Evolutionary conservation across 345 rosid species (phyloP), one percentile per base, ranked within the genome.

Genomic region (Angophora floribunda): DNA sequence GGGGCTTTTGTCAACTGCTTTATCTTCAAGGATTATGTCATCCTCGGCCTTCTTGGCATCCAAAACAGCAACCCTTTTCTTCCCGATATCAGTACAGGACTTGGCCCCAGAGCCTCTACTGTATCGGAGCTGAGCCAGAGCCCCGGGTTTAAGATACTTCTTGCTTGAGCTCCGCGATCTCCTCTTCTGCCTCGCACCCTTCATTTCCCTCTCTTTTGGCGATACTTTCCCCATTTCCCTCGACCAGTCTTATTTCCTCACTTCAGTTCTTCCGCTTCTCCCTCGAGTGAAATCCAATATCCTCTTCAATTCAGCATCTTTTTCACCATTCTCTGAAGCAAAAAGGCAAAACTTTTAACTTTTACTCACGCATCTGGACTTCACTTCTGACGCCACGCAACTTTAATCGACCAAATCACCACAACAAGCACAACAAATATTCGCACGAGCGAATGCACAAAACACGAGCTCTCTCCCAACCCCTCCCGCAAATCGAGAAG

Each of bases 61-160:
- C 52, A 92, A 88, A 5, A 94, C 92, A 88, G 93, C 96, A 53
- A 94, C 93, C 78, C 97, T 91, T 89, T 95, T 96, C 93, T 91
- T 96, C 89, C 95, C 99, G 47, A 93, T 90, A 92, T 95, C 99
- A 36, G 95, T 93, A 86, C 96, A 96, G 8, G 95, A 90, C 93
- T 95, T 97, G 45, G 92, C 90, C 59, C 92, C 87, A 0, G 96
- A 93, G 4, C 89, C 91, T 91, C 93, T 95, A 59, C 84, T 92
- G 88, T 93, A 93, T 13, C 94, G 93, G 86, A 95, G 92, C 93
- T 94, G 98, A 89, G 96, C 96, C n/a, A 97, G 93, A 30, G 98
- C 93, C 70, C 98, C 97, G 4, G 99, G 98, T 89, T 96, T 97
- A 91, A 97, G 90, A 91, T 95, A 96, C 91, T 89, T 96, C 61